phyloP scores from a whole-genome alignment of 2,329 filamentous ascomycete species.

The Teratosphaeriaceae sp. region DNA sequence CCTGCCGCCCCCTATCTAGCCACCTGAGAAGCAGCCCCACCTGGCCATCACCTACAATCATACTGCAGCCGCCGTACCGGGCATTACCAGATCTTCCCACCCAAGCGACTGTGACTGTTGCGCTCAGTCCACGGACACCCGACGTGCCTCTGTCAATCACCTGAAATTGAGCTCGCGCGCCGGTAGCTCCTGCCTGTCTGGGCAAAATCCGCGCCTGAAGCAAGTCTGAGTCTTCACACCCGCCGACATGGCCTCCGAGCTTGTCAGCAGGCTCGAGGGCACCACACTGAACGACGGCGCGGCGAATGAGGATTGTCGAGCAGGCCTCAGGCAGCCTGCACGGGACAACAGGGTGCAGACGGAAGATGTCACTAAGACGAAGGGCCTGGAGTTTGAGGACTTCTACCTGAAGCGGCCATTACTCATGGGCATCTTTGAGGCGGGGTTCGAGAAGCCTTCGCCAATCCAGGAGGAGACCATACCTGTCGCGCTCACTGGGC shows the following conservation, averaged over 20 bases:
- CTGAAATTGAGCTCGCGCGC: too few species aligned
- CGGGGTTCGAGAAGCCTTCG: slow-evolving; percentile 96
- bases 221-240: too few species aligned
- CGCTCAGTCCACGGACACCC: too few species aligned
- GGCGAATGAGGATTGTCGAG: slow-evolving; percentile 65
- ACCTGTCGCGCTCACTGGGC: slow-evolving; percentile 87
- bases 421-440: slow-evolving; percentile 99
- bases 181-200: too few species aligned
- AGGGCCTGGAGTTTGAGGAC: slow-evolving; percentile 95
- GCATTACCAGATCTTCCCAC: too few species aligned
- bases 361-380: slow-evolving; percentile 97
- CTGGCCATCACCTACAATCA: too few species aligned
- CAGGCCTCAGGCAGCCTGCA: slow-evolving; percentile 61
- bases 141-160: too few species aligned
- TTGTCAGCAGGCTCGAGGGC: slow-evolving; percentile 51
- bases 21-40: too few species aligned
- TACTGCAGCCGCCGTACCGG: too few species aligned
- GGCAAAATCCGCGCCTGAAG: too few species aligned
- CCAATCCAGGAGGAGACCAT: slow-evolving; percentile 99
- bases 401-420: slow-evolving; percentile 92
- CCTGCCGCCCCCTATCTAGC: too few species aligned
- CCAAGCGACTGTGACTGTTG: too few species aligned
- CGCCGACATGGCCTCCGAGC: slow-evolving; percentile 46
- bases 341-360: slow-evolving; percentile 76
- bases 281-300: slow-evolving; percentile 46